Evolutionary conservation across 495 filamentous ascomycete species (phyloP), one percentile per base, ranked within the genome.

Genomic region (Penicillium lagena): DNA sequence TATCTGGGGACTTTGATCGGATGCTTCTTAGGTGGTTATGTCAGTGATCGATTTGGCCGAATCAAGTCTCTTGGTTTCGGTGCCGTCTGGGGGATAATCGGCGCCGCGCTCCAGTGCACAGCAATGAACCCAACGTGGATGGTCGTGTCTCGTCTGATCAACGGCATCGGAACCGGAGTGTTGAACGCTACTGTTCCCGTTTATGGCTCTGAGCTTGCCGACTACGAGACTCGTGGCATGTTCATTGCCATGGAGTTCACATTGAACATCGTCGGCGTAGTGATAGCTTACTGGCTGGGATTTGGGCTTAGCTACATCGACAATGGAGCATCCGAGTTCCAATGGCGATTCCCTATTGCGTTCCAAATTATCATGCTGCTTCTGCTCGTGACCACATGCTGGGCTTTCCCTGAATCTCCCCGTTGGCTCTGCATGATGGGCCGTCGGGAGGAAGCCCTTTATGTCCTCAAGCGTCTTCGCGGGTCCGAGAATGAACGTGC

Each of bases 261-360:
- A 0, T 54, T 81, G 14, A 81, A 81, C 50, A 81, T 81, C 39
- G 72, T 80, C 32, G 79, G 79, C 40, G 76, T 81, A 5, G 76
- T 78, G 7, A 71, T 81, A 9, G 77, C 76, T 6, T 81, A 80
- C 52, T 82, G 78, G 77, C 67, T 80, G 14, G 75, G 31, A 42
- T 52, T 45, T 28, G 40, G 46, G 7, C 30, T 52, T 11, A 73
- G 56, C 45, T 63, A 60, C 43, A 57, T 76, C 33, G 67, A 70
- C 7, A 7, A 37, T 17, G 41, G 41, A 0, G 11, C 11, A 4
- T 51, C 43, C 11, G 27, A 38, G 15, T 51, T 68, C 17, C 55
- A 59, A 8, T 77, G 74, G 75, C 59, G 75, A 34, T 61, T 73
- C 27, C 73, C 72, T 2, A 51, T 79, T 9, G 72, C 70, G 7